phyloP scores from a whole-genome alignment of 2,329 filamentous ascomycete species.

The Neocucurbitaria cava region DNA sequence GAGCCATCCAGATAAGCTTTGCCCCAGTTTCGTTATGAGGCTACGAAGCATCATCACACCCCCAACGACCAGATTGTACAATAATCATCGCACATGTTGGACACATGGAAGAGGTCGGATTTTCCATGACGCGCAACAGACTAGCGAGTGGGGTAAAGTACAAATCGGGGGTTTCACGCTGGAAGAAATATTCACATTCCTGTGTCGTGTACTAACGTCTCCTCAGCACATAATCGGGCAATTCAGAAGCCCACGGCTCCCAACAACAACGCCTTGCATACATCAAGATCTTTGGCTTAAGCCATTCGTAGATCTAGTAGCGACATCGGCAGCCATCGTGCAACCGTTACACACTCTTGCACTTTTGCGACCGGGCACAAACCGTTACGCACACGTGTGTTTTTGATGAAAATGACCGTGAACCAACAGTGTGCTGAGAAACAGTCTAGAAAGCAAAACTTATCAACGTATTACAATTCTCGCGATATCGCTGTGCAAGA shows the following conservation, averaged over 20 bases:
- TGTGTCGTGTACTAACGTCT: slow-evolving; percentile 9
- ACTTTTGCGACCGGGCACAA: neutral
- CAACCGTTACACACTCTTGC: slow-evolving; percentile 4
- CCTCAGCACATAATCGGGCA: slow-evolving; percentile 7
- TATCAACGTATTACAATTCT: neutral
- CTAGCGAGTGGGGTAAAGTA: slow-evolving; percentile 1
- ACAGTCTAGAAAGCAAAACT: neutral
- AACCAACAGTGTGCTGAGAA: neutral
- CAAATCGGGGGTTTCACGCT: neutral
- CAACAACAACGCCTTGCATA: slow-evolving; percentile 11
- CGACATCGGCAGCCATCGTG: slow-evolving; percentile 24
- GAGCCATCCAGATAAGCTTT: neutral
- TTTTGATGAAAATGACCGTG: neutral
- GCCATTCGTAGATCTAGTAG: slow-evolving; percentile 8
- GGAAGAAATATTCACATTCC: neutral
- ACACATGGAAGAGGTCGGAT: neutral
- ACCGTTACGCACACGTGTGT: neutral
- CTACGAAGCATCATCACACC: slow-evolving; percentile 6
- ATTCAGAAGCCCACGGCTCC: slow-evolving; percentile 1
- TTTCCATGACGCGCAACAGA: neutral
- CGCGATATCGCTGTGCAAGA: neutral
- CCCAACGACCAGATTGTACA: slow-evolving; percentile 19
- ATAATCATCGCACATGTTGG: slow-evolving; percentile 17
- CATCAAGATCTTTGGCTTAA: slow-evolving; percentile 9
- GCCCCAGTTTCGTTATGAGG: neutral